Evolutionary conservation across 345 rosid genomes (phyloP), one percentile per base, ranked within the genome.

Genomic region (Hirschfeldia incana): DNA sequence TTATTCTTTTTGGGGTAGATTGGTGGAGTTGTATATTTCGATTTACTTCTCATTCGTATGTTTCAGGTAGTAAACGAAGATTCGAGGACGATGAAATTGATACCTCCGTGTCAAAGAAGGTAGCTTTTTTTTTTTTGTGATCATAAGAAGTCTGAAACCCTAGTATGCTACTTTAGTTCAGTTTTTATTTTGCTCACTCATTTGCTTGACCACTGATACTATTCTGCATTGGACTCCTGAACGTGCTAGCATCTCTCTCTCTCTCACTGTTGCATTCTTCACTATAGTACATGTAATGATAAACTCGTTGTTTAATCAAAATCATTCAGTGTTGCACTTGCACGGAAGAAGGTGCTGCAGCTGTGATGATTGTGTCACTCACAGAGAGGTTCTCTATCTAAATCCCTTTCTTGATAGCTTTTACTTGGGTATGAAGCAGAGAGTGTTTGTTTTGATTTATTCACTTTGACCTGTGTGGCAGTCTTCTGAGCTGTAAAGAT

Each of bases 31-130:
- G 21, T 21, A 21, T 21, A 21, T 21, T 21, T 21, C 21, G 21
- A 21, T 21, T 21, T 21, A 21, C 21, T 21, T 21, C 21, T 21
- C 16, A 29, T 63, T 10, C 26, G 6, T 63, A 13, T 62, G 1
- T 16, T 3, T 36, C 79, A 90, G 97, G 92, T 70, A 81, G 6
- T 73, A 95, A 90, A 88, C 88, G 97, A 86, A 86, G 88, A 75
- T 95, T 89, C 71, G 98, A 90, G 72, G 96, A 89, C 69, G 99
- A 94, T 6, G 99, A 91, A 70, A 97, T 87, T 66, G 98, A 87
- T 55, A 83, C 85, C 30, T 90, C 90, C 76, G 89, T 86, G 68
- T 85, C 98, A n/a, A 90, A 90, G 77, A 90, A 89, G 94, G 97
- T 92, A 66, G 0, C 8, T 33, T 58, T 30, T 65, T 66, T n/a